phyloP scores from a whole-genome alignment of 148 eudicot genomes.

The Rhododendron henanense region DNA sequence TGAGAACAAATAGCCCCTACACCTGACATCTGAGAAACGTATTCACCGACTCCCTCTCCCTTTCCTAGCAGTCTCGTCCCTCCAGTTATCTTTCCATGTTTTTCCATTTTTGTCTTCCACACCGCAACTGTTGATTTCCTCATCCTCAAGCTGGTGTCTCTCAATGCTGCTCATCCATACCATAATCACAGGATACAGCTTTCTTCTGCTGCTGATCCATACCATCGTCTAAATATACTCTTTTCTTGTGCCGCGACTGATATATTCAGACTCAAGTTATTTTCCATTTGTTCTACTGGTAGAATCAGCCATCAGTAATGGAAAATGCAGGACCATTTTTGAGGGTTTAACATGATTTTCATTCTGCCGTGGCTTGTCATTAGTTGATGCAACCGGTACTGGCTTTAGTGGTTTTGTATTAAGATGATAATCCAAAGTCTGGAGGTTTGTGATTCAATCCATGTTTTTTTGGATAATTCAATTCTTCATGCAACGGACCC shows the following conservation, averaged over 20 bases:
- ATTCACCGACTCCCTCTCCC: not conserved
- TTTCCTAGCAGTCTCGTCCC: not conserved
- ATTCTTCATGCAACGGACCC: no score
- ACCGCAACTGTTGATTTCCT: not conserved
- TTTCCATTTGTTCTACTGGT: not conserved
- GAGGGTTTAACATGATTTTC: not conserved
- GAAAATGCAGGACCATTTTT: not conserved
- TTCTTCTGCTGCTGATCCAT: not conserved
- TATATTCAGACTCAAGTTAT: not conserved
- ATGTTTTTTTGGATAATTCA: not conserved
- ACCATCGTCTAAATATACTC: not conserved
- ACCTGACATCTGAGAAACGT: not conserved
- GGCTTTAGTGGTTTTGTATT: not conserved
- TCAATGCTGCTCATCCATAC: not conserved
- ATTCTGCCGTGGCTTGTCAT: not conserved
- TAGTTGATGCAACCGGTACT: not conserved
- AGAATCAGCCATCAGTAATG: not conserved
- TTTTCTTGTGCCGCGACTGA: not conserved
- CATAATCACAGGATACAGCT: not conserved
- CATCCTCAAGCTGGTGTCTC: not conserved
- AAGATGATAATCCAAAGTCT: not conserved
- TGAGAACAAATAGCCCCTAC: not conserved
- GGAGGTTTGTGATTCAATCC: not conserved
- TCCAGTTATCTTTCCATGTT: not conserved
- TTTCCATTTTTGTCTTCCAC: not conserved